Base-by-base conservation (phyloP, 2,329 filamentous ascomycete genomes). In the Diaporthe humulicola region DNA sequence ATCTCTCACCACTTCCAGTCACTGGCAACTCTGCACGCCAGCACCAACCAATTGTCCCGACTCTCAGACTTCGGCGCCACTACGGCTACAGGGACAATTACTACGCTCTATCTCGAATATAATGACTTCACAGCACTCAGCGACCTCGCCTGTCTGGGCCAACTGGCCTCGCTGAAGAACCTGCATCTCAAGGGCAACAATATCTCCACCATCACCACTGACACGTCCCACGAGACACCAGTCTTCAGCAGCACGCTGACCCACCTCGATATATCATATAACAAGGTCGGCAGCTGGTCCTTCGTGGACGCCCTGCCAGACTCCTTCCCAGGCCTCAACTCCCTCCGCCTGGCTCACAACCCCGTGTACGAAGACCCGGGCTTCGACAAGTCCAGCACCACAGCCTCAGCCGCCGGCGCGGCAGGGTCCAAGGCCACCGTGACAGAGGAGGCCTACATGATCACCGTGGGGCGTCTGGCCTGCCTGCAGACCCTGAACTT, bases 371-470 rank as follows among this genome's bases (percentile, higher is more conserved):
- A 92, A 71, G 85, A 88, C 77, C 86, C 82, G 38, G 77, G 79
- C 45, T 73, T 82, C 36, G 85, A 85, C 77, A 81, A 79, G 66
- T 87, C 76, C 25, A 77, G 79, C 74, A 77, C 79, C 4, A 60
- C 76, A 78, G 78, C 54, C 76, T 52, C 70, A 73, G 77, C 17
- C 79, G 79, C 61, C 78, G 82, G 76, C 42, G 76, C 80, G n/a
- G 81, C 85, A 71, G 64, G 64, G 1, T 69, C 33, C 56, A 86
- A 85, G 71, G 83, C 85, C 33, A 84, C 88, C 36, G 89, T 88
- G 8, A 88, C 93, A 0, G 95, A 98, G 72, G 94, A 98, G 80
- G 93, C 94, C 1, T 96, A 95, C 85, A 98, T 98, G 94, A 89
- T 98, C 64, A 95, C 94, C 0, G 87, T 98, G 36, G 94, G 93